Evolutionary conservation across 495 filamentous ascomycete species (phyloP).

Genomic region (Daldinia caldariorum): DNA sequence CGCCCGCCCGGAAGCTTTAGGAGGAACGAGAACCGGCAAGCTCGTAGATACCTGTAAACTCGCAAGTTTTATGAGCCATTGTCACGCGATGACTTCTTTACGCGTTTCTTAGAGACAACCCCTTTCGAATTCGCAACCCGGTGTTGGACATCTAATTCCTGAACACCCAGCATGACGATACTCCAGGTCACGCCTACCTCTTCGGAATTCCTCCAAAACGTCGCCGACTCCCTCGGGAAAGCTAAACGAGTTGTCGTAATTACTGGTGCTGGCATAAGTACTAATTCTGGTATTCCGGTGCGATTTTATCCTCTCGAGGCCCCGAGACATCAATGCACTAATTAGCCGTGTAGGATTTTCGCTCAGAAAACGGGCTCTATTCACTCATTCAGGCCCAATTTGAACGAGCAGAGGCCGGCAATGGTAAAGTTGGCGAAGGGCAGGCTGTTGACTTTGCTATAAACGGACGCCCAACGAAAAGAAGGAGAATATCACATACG

Average conservation of each 20-base stretch:
- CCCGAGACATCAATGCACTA: conserved; percentile 29
- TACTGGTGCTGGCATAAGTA: conserved; percentile 77
- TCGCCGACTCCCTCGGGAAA: conserved; percentile 68
- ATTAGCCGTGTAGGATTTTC: conserved; percentile 67
- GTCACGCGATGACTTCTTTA: conserved; percentile 25
- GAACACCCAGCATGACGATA: conserved; percentile 61
- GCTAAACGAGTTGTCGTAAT: conserved; percentile 72
- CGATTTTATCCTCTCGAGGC: conserved; percentile 38
- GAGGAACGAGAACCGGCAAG: conserved; percentile 6
- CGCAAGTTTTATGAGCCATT: background rate
- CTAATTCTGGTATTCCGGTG: conserved; percentile 77
- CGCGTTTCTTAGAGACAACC: conserved; percentile 14
- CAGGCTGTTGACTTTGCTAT: conserved; percentile 39
- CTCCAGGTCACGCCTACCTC: conserved; percentile 61
- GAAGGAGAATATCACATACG: conserved; percentile 49
- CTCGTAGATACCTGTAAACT: background rate
- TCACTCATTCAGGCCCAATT: conserved; percentile 73
- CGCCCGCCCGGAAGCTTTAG: background rate
- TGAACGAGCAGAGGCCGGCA: conserved; percentile 55
- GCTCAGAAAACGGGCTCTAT: conserved; percentile 75
- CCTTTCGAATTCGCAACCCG: background rate
- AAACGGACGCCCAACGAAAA: conserved; percentile 56
- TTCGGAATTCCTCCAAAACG: conserved; percentile 64
- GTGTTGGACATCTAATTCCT: background rate
- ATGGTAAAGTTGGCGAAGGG: conserved; percentile 24